These are phyloP conservation scores for Ceratocystiopsis sp. DNA, from an alignment of 2,329 filamentous ascomycete genomes.

Conservation along the genomic window DNA sequence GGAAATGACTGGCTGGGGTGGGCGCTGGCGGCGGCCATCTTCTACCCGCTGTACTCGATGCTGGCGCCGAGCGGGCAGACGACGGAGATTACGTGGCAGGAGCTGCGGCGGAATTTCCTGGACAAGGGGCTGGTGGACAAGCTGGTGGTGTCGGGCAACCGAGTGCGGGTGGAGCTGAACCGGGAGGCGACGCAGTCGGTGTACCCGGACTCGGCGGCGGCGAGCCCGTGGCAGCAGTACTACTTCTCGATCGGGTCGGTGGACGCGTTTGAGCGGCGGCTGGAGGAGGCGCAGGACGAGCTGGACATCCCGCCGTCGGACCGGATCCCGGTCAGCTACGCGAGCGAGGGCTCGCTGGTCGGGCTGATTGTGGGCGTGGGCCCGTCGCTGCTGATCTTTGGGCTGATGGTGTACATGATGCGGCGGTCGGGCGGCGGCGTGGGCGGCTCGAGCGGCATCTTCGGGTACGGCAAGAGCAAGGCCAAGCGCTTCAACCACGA, in stretches of 20 bases:
- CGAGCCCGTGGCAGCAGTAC: conserved; percentile 58
- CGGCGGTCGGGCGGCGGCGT: conserved; percentile 48
- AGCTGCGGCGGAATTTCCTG: conserved; percentile 82
- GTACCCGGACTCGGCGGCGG: conserved; percentile 60
- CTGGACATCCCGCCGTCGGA: conserved; percentile 74
- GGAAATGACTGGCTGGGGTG: conserved; percentile 35
- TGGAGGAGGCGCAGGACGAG: conserved; percentile 78
- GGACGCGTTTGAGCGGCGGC: conserved; percentile 74
- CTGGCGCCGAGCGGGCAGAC: conserved; percentile 25
- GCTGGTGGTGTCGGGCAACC: conserved; percentile 61
- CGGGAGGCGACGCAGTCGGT: conserved; percentile 53
- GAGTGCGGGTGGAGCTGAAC: conserved; percentile 61
- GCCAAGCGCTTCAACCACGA: conserved; percentile 98
- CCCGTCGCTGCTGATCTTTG: conserved; percentile 74
- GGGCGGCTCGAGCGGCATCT: conserved; percentile 58
- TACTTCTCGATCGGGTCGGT: conserved; percentile 93
- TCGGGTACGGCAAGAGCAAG: conserved; percentile 88
- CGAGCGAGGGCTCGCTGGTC: conserved; percentile 56
- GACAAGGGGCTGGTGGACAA: conserved; percentile 94
- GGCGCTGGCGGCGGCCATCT: conserved; percentile 25
- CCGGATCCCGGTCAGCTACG: conserved; percentile 83
- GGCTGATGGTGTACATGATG: conserved; percentile 63
- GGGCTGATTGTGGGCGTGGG: conserved; percentile 63
- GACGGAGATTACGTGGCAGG: conserved; percentile 91
- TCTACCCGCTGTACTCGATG: conserved; percentile 24